Percentiles rank a stretch among this genome's conserved stretches.
Evolutionary conservation across 192 early-diverging fungal species (phyloP).

Genomic region (Umbelopsis isabellina): DNA sequence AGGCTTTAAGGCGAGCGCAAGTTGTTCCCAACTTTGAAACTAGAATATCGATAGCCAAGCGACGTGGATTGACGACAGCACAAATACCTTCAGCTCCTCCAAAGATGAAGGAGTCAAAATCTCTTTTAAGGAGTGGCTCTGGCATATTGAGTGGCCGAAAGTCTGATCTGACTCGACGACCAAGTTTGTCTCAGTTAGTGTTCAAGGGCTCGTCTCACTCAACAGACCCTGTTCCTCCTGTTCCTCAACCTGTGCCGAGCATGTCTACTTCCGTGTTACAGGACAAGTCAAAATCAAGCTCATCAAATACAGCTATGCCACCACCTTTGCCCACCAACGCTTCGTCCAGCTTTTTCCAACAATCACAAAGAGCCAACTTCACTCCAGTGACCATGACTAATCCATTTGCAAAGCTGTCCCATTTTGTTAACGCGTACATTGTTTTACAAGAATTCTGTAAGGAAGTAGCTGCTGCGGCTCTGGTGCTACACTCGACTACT

Average conservation of each 20-base stretch:
- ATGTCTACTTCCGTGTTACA: not conserved
- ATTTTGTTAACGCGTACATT: slow-evolving; percentile 63
- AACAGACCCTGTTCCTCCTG: slow-evolving; percentile 25
- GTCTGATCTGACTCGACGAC: slow-evolving; percentile 18
- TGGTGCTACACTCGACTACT: slow-evolving; percentile 51
- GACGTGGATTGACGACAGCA: slow-evolving; percentile 32
- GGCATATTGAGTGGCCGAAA: not conserved
- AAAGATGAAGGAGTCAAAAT: slow-evolving; percentile 11
- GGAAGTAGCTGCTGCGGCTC: slow-evolving; percentile 58
- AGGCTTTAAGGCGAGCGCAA: slow-evolving; percentile 43
- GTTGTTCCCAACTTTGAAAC: slow-evolving; percentile 47
- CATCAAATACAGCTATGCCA: slow-evolving; percentile 29
- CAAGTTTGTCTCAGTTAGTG: slow-evolving; percentile 34
- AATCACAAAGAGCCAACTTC: slow-evolving; percentile 31
- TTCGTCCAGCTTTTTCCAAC: slow-evolving; percentile 39
- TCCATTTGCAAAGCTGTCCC: slow-evolving; percentile 41
- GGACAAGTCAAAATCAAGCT: slow-evolving; percentile 26
- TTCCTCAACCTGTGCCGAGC: slow-evolving; percentile 16
- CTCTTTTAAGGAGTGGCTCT: not conserved
- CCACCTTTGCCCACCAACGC: slow-evolving; percentile 31
- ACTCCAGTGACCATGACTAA: slow-evolving; percentile 46
- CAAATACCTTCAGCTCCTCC: slow-evolving; percentile 12
- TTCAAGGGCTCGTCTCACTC: slow-evolving; percentile 26
- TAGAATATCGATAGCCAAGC: slow-evolving; percentile 40
- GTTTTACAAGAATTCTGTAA: slow-evolving; percentile 67